Percentiles rank a stretch among this genome's conserved stretches.
These are phyloP conservation scores for Lolium multiflorum DNA, from an alignment of 176 grass and related monocot species.

Conservation along the genomic window DNA sequence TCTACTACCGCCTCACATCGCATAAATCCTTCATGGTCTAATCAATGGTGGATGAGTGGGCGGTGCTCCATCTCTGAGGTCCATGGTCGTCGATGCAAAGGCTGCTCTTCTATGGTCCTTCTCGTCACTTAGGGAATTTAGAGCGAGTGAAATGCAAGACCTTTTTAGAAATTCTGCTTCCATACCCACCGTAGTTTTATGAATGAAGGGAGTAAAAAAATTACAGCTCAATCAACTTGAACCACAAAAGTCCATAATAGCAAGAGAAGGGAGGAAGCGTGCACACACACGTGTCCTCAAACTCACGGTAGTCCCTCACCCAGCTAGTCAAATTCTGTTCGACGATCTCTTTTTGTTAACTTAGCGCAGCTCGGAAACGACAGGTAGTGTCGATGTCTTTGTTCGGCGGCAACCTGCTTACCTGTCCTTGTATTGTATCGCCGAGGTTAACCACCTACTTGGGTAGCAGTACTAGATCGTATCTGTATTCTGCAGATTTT, in stretches of 20 bases:
- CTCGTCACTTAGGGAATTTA: too few species aligned
- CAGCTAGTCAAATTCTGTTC: neutral
- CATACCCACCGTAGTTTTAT: too few species aligned
- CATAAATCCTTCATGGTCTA: too few species aligned
- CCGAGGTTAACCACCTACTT: neutral
- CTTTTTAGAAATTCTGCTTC: too few species aligned
- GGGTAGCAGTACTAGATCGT: too few species aligned
- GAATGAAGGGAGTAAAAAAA: neutral
- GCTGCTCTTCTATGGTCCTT: too few species aligned
- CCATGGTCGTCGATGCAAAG: too few species aligned
- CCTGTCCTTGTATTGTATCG: neutral
- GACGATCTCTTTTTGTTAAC: neutral
- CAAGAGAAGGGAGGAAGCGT: neutral
- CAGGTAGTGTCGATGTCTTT: neutral
- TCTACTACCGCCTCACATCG: too few species aligned
- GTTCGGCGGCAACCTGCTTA: neutral
- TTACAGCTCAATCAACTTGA: neutral
- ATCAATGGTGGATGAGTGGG: too few species aligned
- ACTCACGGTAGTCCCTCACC: neutral
- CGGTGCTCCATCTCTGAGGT: too few species aligned
- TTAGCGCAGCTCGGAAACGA: neutral
- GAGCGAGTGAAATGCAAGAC: too few species aligned
- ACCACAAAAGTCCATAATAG: neutral
- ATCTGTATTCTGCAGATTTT: neutral
- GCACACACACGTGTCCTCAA: neutral